A percentile compares a stretch with the other conserved stretches of the same genome.
Evolutionary conservation across 1,284 basidiomycete genomes (phyloP).

Genomic region (Butyriboletus appendiculatus): DNA sequence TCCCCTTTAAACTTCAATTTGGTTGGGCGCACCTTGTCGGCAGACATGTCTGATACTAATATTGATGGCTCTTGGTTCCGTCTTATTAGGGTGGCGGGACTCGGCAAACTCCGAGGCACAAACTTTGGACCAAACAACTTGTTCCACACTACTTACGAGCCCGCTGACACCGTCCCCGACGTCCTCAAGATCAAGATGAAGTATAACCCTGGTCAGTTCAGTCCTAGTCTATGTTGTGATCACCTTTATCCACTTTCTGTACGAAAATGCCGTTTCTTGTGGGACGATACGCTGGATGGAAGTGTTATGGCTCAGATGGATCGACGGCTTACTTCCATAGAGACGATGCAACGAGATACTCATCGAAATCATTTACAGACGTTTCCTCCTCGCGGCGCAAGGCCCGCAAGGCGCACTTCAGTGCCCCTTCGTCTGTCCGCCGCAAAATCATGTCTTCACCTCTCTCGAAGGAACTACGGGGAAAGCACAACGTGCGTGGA

Average conservation of each 20-base stretch:
- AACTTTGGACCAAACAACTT: constrained; percentile 38
- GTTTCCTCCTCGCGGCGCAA: constrained; percentile 92
- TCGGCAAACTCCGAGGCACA: constrained; percentile 33
- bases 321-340: constrained; percentile 26
- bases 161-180: constrained; percentile 39
- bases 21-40: constrained; percentile 58
- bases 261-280: constrained; percentile 23
- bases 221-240: constrained; percentile 11
- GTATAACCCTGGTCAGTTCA: constrained; percentile 71
- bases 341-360: constrained; percentile 25
- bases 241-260: constrained; percentile 12
- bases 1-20: constrained; percentile 89
- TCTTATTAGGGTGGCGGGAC: not conserved
- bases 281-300: constrained; percentile 56
- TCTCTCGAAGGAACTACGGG: constrained; percentile 93
- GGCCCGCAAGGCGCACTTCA: constrained; percentile 96
- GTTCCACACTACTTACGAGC: constrained; percentile 13
- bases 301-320: constrained; percentile 43
- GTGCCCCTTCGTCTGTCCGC: constrained; percentile 89
- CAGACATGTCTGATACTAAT: constrained; percentile 21
- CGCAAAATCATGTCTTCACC: constrained; percentile 98
- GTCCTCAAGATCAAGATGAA: constrained; percentile 78
- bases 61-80: not conserved
- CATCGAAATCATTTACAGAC: constrained; percentile 49
- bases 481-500: constrained; percentile 85